phyloP scores from a whole-genome alignment of 441 rosid species.

The Erodium moschatum region DNA sequence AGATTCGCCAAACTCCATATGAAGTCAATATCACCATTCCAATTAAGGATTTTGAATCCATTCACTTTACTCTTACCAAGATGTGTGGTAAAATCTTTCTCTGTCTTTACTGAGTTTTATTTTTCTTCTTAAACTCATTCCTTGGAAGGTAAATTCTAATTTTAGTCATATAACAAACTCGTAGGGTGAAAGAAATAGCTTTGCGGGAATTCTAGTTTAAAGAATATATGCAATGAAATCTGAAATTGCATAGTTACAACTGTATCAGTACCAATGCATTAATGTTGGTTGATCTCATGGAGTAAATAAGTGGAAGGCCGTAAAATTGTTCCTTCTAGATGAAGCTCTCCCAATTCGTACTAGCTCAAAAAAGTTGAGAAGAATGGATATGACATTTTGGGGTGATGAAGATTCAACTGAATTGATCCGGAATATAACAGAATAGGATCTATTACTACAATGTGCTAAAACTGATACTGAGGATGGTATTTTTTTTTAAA shows the following conservation, averaged over 20 bases:
- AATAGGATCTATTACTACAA: background rate
- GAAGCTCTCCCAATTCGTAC: background rate
- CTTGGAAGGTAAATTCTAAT: background rate
- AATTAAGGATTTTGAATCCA: slow-evolving; percentile 67
- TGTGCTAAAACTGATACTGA: background rate
- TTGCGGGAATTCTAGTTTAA: background rate
- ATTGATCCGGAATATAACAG: background rate
- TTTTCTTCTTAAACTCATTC: slow-evolving; percentile 10
- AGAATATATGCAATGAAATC: background rate
- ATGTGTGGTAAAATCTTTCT: slow-evolving; percentile 54
- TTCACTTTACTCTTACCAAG: slow-evolving; percentile 74
- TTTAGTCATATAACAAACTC: background rate
- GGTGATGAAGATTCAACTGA: background rate
- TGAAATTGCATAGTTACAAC: background rate
- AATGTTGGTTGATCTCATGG: background rate
- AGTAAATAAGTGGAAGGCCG: background rate
- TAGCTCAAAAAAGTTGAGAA: background rate
- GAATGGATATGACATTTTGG: background rate
- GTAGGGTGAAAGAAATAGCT: background rate
- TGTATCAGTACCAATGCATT: background rate
- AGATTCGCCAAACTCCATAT: slow-evolving; percentile 46
- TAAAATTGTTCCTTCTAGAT: background rate
- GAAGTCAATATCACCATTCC: slow-evolving; percentile 71
- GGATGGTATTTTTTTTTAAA: background rate
- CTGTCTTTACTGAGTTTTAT: slow-evolving; percentile 7